Evolutionary conservation across 176 grass and related monocot species (phyloP), one percentile per base, ranked within the genome.

Genomic region (Zizania latifolia): DNA sequence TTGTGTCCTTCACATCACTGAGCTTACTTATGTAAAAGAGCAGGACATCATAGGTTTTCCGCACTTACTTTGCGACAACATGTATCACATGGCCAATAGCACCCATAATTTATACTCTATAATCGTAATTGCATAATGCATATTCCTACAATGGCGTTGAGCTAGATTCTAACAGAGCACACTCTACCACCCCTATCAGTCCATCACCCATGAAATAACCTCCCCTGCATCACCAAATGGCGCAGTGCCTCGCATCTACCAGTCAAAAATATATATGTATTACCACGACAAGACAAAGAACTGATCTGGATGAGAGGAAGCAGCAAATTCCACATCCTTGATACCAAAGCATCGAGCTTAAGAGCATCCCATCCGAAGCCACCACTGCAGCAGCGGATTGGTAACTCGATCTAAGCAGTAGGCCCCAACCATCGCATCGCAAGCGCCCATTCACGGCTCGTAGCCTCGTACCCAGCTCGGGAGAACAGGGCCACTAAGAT

Each of bases 401-500:
- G 39, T 45, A 33, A 33, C 28, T 83, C 81, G 81, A 84, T 88
- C 86, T 79, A 74, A 61, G 75, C 41, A 65, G 55, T 61, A 67
- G 38, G 8, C 5, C 31, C 11, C 80, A 74, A 11, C 15, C 62
- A 75, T 55, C 8, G 21, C 43, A 36, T 12, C 10, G 10, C 8
- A 21, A 46, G n/a, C 62, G 62, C 11, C 81, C 81, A 80, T 75
- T 68, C 34, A 76, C 3, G 70, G 35, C 8, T 50, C 61, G 54
- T 36, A 3, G 10, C 28, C 44, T 84, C 54, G 21, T 0, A 80
- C 8, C 54, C 22, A 84, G 70, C 64, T 79, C 14, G 22, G n/a
- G 60, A 55, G 70, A 60, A 58, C 53, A 75, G 48, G 41, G 53
- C 29, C 68, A 62, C 54, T 82, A 78, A 92, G 83, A 81, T 83